Conservation (phyloP, 163 green algal species). For the Chloroidium sp. region DNA sequence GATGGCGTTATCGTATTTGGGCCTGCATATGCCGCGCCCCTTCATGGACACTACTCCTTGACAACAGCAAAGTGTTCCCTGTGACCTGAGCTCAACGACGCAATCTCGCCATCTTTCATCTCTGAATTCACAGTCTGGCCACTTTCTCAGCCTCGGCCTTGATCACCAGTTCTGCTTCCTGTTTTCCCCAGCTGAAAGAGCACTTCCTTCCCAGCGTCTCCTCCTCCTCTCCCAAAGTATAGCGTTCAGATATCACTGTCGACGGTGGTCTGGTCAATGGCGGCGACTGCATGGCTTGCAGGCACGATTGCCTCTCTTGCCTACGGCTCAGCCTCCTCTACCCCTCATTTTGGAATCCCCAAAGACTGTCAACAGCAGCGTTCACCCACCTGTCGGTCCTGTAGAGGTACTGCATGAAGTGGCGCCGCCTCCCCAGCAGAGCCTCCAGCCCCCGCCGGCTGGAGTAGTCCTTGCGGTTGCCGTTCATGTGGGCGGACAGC, state of each 20-base stretch:
- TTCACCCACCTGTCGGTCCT: slow-evolving; percentile 32
- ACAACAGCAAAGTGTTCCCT: too few relatives aligned
- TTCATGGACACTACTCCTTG: too few relatives aligned
- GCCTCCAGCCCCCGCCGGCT: slow-evolving; percentile 65
- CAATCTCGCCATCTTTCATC: too few relatives aligned
- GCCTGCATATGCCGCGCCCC: slow-evolving; percentile 13
- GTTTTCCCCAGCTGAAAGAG: too few relatives aligned
- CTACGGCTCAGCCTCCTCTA: background rate
- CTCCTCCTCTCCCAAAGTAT: too few relatives aligned
- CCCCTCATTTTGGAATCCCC: background rate
- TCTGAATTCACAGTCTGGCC: too few relatives aligned
- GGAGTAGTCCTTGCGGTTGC: slow-evolving; percentile 79
- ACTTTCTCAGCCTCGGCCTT: too few relatives aligned
- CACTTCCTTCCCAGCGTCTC: too few relatives aligned
- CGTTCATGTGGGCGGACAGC: slow-evolving; percentile 74
- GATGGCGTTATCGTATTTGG: slow-evolving; percentile 41
- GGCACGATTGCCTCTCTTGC: background rate
- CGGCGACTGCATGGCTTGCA: background rate
- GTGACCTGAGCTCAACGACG: too few relatives aligned
- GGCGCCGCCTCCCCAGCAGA: slow-evolving; percentile 62
- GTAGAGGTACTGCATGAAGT: slow-evolving; percentile 77
- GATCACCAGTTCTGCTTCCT: too few relatives aligned
- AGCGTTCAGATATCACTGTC: too few relatives aligned
- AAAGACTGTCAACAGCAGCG: background rate
- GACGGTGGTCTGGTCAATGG: too few relatives aligned